These are phyloP conservation scores for Penicillium sp. DNA, from an alignment of 2,329 filamentous ascomycete species.

Conservation along the genomic window DNA sequence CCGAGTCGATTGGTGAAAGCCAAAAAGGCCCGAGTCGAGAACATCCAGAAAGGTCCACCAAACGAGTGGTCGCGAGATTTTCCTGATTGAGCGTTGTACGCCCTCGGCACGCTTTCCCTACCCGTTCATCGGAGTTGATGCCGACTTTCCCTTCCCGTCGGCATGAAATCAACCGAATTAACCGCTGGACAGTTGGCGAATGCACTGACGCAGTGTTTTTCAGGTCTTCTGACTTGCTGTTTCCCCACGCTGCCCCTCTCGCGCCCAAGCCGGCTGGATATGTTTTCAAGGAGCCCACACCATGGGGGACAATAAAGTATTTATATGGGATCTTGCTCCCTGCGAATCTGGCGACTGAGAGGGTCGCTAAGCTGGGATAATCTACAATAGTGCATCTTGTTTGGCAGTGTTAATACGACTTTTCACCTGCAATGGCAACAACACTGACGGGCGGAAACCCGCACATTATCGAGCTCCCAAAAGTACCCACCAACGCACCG, in stretches of 20 bases:
- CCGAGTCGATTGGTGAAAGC: not conserved
- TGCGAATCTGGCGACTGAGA: not conserved
- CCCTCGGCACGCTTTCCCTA: not conserved
- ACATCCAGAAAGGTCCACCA: not conserved
- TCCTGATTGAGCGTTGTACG: not conserved
- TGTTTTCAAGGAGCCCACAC: not conserved
- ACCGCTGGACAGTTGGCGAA: not conserved
- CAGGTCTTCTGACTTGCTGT: not conserved
- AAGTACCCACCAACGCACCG: slow-evolving; percentile 22
- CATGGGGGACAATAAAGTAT: not conserved
- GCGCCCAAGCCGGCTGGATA: not conserved
- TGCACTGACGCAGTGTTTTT: not conserved
- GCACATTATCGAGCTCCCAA: slow-evolving; percentile 35
- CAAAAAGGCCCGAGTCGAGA: not conserved
- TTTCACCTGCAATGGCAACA: slow-evolving; percentile 15
- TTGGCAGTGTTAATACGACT: too few relatives aligned
- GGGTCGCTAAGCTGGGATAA: not conserved
- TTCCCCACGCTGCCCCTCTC: not conserved
- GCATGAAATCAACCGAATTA: not conserved
- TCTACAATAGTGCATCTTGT: too few relatives aligned
- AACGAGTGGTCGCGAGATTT: not conserved
- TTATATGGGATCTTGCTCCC: not conserved
- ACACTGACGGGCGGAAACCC: slow-evolving; percentile 27
- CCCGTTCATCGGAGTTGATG: not conserved
- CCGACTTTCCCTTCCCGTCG: not conserved